Evolutionary conservation across 1,139 yeast genomes (phyloP), one percentile per base, ranked within the genome.

Genomic region (Debaryomycetaceae sp.): DNA sequence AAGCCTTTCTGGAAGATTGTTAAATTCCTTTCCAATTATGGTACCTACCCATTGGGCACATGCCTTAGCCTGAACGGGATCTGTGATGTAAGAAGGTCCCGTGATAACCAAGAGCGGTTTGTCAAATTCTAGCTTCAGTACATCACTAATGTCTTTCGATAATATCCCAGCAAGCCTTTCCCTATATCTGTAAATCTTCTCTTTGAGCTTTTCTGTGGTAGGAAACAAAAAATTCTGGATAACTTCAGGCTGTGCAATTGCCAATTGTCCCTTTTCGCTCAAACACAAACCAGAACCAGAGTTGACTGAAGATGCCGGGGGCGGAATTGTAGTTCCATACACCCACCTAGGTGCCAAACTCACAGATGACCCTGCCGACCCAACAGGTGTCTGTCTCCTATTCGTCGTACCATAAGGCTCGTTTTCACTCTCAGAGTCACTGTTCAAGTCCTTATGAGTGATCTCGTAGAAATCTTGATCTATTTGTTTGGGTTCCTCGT

Each of bases 181-280:
- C 41, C 67, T 47, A 36, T 58, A 50, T 2, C 35, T 34, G 14
- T 65, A 48, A n/a, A 71, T 62, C 36, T 63, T 63, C 3, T 46
- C 33, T 30, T 62, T 53, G 22, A 67, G 47, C 0, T 35, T 41
- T 11, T 55, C 57, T 14, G 63, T 48, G 3, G 58, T 53, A 1
- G 78, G 77, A 37, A 60, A 65, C 33, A 73, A 48, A 34, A 63
- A 61, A 38, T 64, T 66, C 44, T 71, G 78, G 8, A 72, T 58
- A 13, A 73, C 67, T 44, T 72, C 77, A 1, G 79, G 78, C 47
- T 69, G 75, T 2, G 74, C 64, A 17, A 70, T 56, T 3, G 70
- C 63, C 34, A 63, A 55, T 16, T 61, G 61, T 13, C 70, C 71
- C 36, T 58, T 52, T 34, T 61, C 69, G 37, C 51, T 46, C 24